Conservation (phyloP, 2,329 filamentous ascomycete species). For the Chaetomiaceae sp. region DNA sequence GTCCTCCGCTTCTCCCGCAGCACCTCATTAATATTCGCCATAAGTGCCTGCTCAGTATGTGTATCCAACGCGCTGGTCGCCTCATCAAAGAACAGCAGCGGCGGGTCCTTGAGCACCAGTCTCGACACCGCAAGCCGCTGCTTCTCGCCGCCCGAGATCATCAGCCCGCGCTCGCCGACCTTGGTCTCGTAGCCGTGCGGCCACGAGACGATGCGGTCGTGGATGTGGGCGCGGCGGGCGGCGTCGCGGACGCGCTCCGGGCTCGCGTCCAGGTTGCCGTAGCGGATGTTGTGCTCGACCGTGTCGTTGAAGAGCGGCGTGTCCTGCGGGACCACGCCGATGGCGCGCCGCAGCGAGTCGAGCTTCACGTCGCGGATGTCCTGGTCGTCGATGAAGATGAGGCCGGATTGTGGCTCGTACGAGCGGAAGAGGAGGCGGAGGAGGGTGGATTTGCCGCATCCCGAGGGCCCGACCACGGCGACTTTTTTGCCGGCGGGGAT, state of each 20-base stretch:
- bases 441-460: constrained; percentile 94
- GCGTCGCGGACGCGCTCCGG: constrained; percentile 68
- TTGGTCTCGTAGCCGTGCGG: constrained; percentile 86
- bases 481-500: constrained; percentile 96
- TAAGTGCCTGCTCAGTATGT: constrained; percentile 83
- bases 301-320: constrained; percentile 97
- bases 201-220: constrained; percentile 72
- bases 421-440: constrained; percentile 86
- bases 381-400: constrained; percentile 87
- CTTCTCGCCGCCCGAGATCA: constrained; percentile 95
- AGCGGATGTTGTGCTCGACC: constrained; percentile 91
- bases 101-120: constrained; percentile 81
- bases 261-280: constrained; percentile 74
- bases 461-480: constrained; percentile 88
- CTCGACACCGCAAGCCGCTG: constrained; percentile 81
- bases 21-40: constrained; percentile 90
- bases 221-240: constrained; percentile 75
- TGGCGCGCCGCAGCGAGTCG: constrained; percentile 74
- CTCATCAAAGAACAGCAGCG: constrained; percentile 89
- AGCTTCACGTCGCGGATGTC: constrained; percentile 79
- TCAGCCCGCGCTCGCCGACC: constrained; percentile 90
- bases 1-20: constrained; percentile 81
- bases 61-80: constrained; percentile 90
- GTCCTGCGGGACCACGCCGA: constrained; percentile 95
- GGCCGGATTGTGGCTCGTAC: constrained; percentile 81